Conservation (phyloP, 805 yeast genomes). For the Starmera dryadoides region DNA sequence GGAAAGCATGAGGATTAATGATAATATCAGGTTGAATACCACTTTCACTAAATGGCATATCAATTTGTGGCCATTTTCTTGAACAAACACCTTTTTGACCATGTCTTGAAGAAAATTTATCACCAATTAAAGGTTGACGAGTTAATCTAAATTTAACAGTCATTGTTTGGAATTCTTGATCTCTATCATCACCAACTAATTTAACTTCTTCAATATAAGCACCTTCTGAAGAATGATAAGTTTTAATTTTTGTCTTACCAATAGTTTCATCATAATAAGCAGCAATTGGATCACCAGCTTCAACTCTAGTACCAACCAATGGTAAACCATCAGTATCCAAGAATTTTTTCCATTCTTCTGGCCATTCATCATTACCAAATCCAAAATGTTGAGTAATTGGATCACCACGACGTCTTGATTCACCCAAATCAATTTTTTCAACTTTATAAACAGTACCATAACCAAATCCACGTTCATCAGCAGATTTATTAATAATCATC, state of each 20-base stretch:
- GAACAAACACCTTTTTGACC: conserved; percentile 99
- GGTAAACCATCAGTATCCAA: conserved; percentile 93
- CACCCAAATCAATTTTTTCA: conserved; percentile 79
- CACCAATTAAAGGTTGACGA: conserved; percentile 93
- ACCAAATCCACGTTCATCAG: conserved; percentile 96
- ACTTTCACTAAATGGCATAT: conserved; percentile 93
- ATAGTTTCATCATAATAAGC: conserved; percentile 88
- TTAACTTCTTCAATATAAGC: conserved; percentile 95
- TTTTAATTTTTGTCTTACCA: conserved; percentile 86
- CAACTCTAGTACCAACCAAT: conserved; percentile 74
- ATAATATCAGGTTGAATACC: conserved; percentile 98
- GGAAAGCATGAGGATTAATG: conserved; percentile 99
- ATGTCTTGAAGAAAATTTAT: conserved; percentile 94
- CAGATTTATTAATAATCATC: conserved; percentile 95
- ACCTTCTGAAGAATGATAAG: conserved; percentile 90
- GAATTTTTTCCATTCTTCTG: conserved; percentile 81
- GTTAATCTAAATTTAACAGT: conserved; percentile 88
- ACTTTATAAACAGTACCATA: conserved; percentile 95
- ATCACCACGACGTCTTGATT: conserved; percentile 81
- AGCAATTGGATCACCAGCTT: conserved; percentile 93
- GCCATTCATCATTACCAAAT: conserved; percentile 90
- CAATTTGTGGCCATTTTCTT: conserved; percentile 94
- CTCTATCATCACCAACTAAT: conserved; percentile 74
- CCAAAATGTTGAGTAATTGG: conserved; percentile 94
- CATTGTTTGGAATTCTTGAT: conserved; percentile 74